Conservation (phyloP, 306 rosid species). For the Pueraria montana region DNA sequence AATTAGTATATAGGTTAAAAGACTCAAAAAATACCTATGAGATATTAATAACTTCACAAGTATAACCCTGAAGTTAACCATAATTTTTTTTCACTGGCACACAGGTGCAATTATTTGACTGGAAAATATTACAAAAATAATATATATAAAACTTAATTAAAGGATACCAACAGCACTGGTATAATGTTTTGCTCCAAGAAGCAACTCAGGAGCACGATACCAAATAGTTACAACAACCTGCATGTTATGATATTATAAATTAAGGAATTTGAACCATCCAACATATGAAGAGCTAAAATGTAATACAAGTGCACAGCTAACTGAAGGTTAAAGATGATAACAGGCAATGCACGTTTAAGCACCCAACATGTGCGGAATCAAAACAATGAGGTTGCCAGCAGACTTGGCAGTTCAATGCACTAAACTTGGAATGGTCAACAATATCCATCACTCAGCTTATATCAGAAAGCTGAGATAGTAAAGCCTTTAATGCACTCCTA, state of each 20-base stretch:
- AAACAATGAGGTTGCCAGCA: slow-evolving; percentile 9
- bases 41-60: slow-evolving; percentile 23
- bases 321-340: slow-evolving; percentile 24
- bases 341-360: slow-evolving; percentile 25
- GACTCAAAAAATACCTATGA: slow-evolving; percentile 16
- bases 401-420: slow-evolving; percentile 30
- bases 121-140: slow-evolving; percentile 17
- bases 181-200: slow-evolving; percentile 98
- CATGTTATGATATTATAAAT: slow-evolving; percentile 44
- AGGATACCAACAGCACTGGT: slow-evolving; percentile 99
- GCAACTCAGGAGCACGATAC: slow-evolving; percentile 99
- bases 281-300: slow-evolving; percentile 24
- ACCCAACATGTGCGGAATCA: slow-evolving; percentile 30
- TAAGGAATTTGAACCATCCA: slow-evolving; percentile 41
- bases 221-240: slow-evolving; percentile 99
- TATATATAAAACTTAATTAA: background rate
- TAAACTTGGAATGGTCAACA: slow-evolving; percentile 35
- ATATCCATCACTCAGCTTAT: slow-evolving; percentile 43
- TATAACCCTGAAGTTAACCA: slow-evolving; percentile 14
- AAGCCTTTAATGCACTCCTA: slow-evolving; percentile 34
- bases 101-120: slow-evolving; percentile 28
- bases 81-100: slow-evolving; percentile 7
- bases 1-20: slow-evolving; percentile 31
- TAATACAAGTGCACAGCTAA: slow-evolving; percentile 26
- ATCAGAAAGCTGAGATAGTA: slow-evolving; percentile 16